These are phyloP conservation scores for Barbatosphaeria neglecta DNA, from an alignment of 495 filamentous ascomycete genomes.

Conservation along the genomic window DNA sequence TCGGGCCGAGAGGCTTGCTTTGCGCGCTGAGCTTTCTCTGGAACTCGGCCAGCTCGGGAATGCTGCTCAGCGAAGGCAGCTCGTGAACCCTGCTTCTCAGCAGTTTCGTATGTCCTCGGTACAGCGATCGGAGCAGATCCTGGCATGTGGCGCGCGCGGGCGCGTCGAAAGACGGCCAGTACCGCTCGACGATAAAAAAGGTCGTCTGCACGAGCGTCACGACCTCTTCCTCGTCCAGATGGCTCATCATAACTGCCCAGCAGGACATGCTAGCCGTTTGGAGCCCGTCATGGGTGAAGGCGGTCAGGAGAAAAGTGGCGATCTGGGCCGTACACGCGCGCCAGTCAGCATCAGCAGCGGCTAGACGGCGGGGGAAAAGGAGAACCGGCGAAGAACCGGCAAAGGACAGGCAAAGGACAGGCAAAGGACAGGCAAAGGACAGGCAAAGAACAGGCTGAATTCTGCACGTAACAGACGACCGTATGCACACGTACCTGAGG, in stretches of 20 bases:
- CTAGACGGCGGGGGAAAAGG: constrained; percentile 1
- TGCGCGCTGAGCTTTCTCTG: constrained; percentile 51
- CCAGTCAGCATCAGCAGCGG: not conserved
- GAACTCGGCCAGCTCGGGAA: constrained; percentile 54
- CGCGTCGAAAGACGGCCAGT: constrained; percentile 60
- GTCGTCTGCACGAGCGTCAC: constrained; percentile 71
- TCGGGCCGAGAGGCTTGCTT: constrained; percentile 41
- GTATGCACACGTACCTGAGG: constrained; percentile 56
- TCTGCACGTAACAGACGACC: not conserved
- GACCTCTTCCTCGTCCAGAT: constrained; percentile 67
- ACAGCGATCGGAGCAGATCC: constrained; percentile 50
- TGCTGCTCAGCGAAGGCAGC: constrained; percentile 67
- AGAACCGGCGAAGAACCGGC: too few species aligned
- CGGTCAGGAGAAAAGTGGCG: constrained; percentile 76
- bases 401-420: too few species aligned
- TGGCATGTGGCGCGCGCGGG: constrained; percentile 44
- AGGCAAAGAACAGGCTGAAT: too few species aligned
- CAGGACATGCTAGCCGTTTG: constrained; percentile 67
- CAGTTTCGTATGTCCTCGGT: constrained; percentile 46
- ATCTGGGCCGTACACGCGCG: too few species aligned
- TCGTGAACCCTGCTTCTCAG: constrained; percentile 54
- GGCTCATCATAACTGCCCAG: constrained; percentile 68
- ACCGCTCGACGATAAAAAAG: constrained; percentile 69
- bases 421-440: too few species aligned
- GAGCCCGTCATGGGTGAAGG: constrained; percentile 59